A percentile compares a stretch with the other conserved stretches of the same genome.
These are phyloP conservation scores for Sambucus nigra DNA, from an alignment of 129 eudicot species.

Conservation along the genomic window DNA sequence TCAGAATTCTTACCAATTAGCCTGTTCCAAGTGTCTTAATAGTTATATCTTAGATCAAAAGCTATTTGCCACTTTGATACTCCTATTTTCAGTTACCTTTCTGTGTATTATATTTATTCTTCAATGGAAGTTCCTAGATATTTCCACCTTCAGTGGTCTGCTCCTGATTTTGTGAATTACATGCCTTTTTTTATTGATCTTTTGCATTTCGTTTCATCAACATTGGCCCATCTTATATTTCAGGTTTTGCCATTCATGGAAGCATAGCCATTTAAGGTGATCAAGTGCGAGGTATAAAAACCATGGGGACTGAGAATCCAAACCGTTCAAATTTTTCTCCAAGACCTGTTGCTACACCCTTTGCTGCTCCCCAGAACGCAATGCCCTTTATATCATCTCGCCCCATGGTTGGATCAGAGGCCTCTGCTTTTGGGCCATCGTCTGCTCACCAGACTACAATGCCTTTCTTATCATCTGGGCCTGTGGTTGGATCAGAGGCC, in stretches of 20 bases:
- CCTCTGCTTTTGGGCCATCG: constrained; percentile 48
- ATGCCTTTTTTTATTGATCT: too few relatives aligned
- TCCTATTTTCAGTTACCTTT: too few relatives aligned
- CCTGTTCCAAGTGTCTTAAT: too few relatives aligned
- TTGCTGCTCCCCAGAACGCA: constrained; percentile 54
- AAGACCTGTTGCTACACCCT: constrained; percentile 63
- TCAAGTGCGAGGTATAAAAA: constrained; percentile 17
- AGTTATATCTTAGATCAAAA: too few relatives aligned
- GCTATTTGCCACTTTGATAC: too few relatives aligned
- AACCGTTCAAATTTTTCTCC: constrained; percentile 39
- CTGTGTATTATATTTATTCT: too few relatives aligned
- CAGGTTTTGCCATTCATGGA: constrained; percentile 25
- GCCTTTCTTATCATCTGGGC: constrained; percentile 49
- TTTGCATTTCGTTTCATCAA: too few relatives aligned
- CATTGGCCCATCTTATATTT: too few relatives aligned
- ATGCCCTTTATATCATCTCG: constrained; percentile 60
- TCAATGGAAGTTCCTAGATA: too few relatives aligned
- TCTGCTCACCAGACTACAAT: constrained; percentile 25
- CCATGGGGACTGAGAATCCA: constrained; percentile 84
- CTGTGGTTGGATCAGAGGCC: constrained; percentile 35
- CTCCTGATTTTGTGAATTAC: too few relatives aligned
- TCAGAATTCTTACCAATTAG: too few relatives aligned
- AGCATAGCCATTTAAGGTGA: constrained; percentile 16
- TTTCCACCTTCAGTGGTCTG: too few relatives aligned
- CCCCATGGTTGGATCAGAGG: constrained; percentile 55